phyloP scores from a whole-genome alignment of 768 basidiomycete species.

The Dendrothele bispora region DNA sequence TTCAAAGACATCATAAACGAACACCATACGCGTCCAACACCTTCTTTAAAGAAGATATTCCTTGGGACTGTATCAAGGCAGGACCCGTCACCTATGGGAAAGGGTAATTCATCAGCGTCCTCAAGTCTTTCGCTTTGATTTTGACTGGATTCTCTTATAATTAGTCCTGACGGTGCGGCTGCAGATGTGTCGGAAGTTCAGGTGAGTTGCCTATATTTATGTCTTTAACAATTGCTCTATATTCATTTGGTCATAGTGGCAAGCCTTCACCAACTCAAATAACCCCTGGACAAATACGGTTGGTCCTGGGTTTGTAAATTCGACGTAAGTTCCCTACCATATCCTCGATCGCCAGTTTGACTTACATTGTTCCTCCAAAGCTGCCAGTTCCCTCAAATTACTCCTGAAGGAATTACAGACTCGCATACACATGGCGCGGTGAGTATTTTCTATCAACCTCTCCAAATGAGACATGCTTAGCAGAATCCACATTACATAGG shows the following conservation, averaged over 20 bases:
- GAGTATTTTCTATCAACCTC: conserved; percentile 7
- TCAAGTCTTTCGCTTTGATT: neutral
- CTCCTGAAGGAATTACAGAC: conserved; percentile 43
- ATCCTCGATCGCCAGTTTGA: neutral
- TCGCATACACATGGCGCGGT: conserved; percentile 44
- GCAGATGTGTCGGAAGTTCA: conserved; percentile 6
- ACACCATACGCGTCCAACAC: conserved; percentile 52
- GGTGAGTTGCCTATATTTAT: neutral
- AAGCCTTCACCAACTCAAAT: conserved; percentile 31
- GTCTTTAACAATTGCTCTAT: neutral
- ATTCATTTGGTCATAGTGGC: conserved; percentile 34
- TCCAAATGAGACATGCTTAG: neutral
- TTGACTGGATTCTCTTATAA: neutral
- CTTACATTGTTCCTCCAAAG: conserved; percentile 19
- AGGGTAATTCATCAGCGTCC: conserved; percentile 9
- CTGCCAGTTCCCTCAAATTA: conserved; percentile 53
- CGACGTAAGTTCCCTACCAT: neutral
- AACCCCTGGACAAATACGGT: conserved; percentile 45
- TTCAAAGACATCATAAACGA: conserved; percentile 54
- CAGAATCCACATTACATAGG: conserved; percentile 20
- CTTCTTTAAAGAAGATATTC: conserved; percentile 47
- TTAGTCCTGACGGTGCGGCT: neutral
- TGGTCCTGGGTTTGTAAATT: conserved; percentile 40
- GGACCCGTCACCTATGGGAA: conserved; percentile 33
- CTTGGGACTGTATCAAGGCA: conserved; percentile 43